These are phyloP conservation scores for Cercospora beticola DNA, from an alignment of 2,329 filamentous ascomycete genomes.

Conservation along the genomic window DNA sequence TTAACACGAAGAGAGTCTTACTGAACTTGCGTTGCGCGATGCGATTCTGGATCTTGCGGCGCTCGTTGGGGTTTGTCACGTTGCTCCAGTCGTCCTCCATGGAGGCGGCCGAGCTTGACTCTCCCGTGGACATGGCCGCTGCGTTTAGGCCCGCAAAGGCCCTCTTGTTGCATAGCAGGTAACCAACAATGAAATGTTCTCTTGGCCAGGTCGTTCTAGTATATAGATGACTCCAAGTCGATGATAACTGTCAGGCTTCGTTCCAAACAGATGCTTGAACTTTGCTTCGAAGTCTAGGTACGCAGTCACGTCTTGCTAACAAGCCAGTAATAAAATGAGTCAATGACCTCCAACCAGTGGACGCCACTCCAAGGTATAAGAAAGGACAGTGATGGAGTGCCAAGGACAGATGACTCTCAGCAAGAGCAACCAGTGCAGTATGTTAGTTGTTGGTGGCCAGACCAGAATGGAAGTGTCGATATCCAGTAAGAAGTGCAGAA, in stretches of 20 bases:
- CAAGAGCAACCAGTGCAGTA: constrained; percentile 18
- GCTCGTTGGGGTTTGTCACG: constrained; percentile 67
- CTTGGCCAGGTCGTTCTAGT: neutral
- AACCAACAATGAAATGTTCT: neutral
- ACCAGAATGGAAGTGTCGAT: neutral
- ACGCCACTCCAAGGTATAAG: neutral
- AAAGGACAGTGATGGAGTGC: constrained; percentile 4
- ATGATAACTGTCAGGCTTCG: neutral
- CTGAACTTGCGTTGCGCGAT: constrained; percentile 75
- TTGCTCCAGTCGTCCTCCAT: constrained; percentile 66
- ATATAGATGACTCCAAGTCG: neutral
- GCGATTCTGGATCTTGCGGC: constrained; percentile 73
- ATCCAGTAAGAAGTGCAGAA: constrained; percentile 9
- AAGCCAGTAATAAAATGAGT: neutral
- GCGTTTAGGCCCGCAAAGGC: constrained; percentile 9
- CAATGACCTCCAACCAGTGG: neutral
- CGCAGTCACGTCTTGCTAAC: neutral
- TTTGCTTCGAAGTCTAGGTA: neutral
- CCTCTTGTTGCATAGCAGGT: constrained; percentile 13
- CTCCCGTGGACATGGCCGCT: constrained; percentile 25
- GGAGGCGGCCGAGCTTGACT: constrained; percentile 21
- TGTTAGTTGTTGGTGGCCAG: constrained; percentile 13
- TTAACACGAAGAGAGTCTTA: constrained; percentile 48
- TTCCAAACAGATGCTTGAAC: too few species aligned
- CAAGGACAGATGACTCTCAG: constrained; percentile 6